These are phyloP conservation scores for Cryptococcus depauperatus DNA, from an alignment of 1,284 basidiomycete genomes.

Conservation along the genomic window DNA sequence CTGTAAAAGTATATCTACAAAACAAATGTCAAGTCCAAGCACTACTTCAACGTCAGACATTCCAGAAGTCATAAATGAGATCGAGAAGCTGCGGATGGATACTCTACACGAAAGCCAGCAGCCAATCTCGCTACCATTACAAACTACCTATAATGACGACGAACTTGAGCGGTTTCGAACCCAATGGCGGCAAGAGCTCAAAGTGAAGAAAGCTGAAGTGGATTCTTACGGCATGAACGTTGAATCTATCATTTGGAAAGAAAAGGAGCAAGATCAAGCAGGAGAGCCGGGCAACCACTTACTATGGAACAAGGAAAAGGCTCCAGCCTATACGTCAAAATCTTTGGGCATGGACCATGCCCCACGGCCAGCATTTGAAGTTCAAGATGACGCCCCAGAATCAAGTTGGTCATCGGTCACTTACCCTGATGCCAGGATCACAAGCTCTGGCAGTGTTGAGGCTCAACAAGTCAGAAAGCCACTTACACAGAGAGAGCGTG, in stretches of 20 bases:
- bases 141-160: conserved; percentile 34
- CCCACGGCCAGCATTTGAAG: not conserved
- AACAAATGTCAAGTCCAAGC: not conserved
- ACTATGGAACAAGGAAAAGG: not conserved
- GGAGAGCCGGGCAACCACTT: not conserved
- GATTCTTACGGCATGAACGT: conserved; percentile 6
- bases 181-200: conserved; percentile 64
- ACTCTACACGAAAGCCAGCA: not conserved
- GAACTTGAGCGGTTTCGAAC: conserved; percentile 63
- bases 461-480: conserved; percentile 5
- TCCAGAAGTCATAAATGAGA: not conserved
- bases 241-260: conserved; percentile 10
- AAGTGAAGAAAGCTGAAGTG: conserved; percentile 23
- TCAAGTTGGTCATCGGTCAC: not conserved
- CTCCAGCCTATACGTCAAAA: not conserved
- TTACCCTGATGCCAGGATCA: not conserved
- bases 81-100: not conserved
- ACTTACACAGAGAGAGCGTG: conserved; percentile 35
- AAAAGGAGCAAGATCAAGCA: conserved; percentile 37
- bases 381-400: not conserved
- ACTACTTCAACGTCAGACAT: not conserved
- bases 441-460: not conserved
- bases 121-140: not conserved
- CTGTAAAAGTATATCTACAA: not conserved
- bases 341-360: not conserved